Evolutionary conservation across 2,329 filamentous ascomycete species (phyloP), one percentile per base, ranked within the genome.

Genomic region (Rhexocercosporidium sp.): DNA sequence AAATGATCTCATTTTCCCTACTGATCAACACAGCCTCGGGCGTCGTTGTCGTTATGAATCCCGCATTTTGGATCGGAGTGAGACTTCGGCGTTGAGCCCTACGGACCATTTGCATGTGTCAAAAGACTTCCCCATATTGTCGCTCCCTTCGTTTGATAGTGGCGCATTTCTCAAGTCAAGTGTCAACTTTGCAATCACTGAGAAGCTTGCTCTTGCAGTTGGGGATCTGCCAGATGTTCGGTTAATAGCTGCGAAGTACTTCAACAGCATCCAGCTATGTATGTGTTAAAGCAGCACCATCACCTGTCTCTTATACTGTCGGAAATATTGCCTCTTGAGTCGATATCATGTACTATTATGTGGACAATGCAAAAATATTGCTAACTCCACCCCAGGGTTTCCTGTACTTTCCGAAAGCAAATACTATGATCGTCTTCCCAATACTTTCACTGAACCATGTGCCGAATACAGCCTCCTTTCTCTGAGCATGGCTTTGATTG

Each of bases 401-500:
- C 67, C 69, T n/a, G 66, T 72, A 27, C 14, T 71, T 27, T 66
- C 66, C 16, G 63, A 70, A n/a, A 34, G 27, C 14, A 27, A 46
- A 2, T 71, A 63, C 47, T 70, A 69, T 59, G 66, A 63, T 9
- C 62, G 49, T 14, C 51, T 69, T 5, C n/a, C 66, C 14, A 57
- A 16, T 25, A 64, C 47, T 0, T 72, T 66, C 20, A 44, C 29
- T 1, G 22, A 61, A n/a, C 69, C 69, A 47, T 39, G 47, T 53
- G 69, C 67, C 9, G 66, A 69, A 18, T 66, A 59, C 25, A 68
- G 64, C 59, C 44, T 72, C 12, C 47, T 71, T 1, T 63, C 57
- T 16, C 47, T 72, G 18, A 68, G 56, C 25, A 69, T 71, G 65
- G 66, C 64, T 11, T 53, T 72, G 7, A 65, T 69, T 51, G 66